Base-by-base conservation (phyloP, 352 stramenopile genomes). In the Thalassiosira ordinaria region DNA sequence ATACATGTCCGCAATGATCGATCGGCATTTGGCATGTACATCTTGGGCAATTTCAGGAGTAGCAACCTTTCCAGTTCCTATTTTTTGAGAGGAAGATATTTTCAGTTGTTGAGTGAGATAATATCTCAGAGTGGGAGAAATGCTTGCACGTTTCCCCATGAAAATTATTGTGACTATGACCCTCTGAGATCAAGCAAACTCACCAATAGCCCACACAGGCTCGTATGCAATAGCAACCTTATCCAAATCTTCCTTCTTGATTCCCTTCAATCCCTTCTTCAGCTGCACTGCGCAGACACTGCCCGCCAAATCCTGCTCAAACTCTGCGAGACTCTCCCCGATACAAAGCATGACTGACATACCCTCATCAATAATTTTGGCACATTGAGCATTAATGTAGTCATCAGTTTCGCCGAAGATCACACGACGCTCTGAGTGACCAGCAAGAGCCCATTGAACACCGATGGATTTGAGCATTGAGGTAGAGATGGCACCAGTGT, bases 301-400 rank as follows among this genome's bases (percentile, higher is more conserved):
- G 29, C 97, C 90, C 44, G 93, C 98, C 70, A 98, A 91, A 53
- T 95, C 91, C 29, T 87, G 65, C 60, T 95, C 89, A 64, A 87
- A 93, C 85, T 95, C 91, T 35, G 95, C 92, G 53, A 98, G 90
- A 61, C 93, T 97, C 90, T 99, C 97, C 39, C 97, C 97, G 79
- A 99, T 98, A 78, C 97, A 99, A 78, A 99, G 96, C 87, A 99
- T 98, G 49, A 97, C 93, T 47, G 93, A 94, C 72, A 99, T 95
- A 5, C 96, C 96, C 27, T 96, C 80, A 14, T 93, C 80, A 29
- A 95, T 83, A 26, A 95, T 77, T 72, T 91, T 92, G 20, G 78
- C 29, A 60, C 96, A 97, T 92, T 98, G 97, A 69, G 93, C 90
- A 68, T 97, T 97, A 78, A 98, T 97, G 63, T 97, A 88, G 71